Evolutionary conservation across 441 rosid genomes (phyloP), one percentile per base, ranked within the genome.

Genomic region (Raphanus hybrid): DNA sequence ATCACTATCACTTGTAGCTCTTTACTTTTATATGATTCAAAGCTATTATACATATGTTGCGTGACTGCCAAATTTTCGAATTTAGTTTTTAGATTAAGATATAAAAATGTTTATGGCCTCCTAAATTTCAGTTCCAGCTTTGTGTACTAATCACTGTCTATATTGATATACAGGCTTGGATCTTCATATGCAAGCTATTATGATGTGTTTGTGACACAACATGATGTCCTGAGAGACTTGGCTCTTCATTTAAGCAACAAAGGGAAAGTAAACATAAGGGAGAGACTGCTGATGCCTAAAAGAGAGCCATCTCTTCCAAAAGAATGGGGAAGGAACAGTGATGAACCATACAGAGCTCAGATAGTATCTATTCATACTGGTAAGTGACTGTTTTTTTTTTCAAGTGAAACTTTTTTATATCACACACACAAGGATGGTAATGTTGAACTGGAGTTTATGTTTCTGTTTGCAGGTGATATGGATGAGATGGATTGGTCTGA

Each of bases 401-500:
- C 2, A 57, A 57, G 2, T 57, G 61, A 27, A 57, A 18, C 6
- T 57, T 20, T 55, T 18, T 57, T 57, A 57, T 20, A 6, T 52
- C 9, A 6, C 57, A 50, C 9, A 6, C 57, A 50, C 61, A 8
- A 57, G 61, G 29, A 57, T 57, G 12, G 61, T 57, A 57, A 57
- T 18, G 29, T 57, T 57, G 61, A 57, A 3, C 8, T 3, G 27
- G 18, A 2, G 34, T 29, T 29, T 57, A 20, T 57, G 61, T 57
- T 18, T 57, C 61, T 57, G n/a, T 57, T 57, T 23, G 12, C 61
- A 57, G 61, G n/a, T 0, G 61, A 57, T 1, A 57, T 93, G 93
- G 71, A 71, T 54, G 97, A 89, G 69, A 90, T 88, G 96, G 90
- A 86, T 32, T 91, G 97, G 98, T 85, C 73, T 12, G 79, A 70